Base-by-base conservation (phyloP, 2,329 filamentous ascomycete genomes). In the Nannizziopsis arthrosporioides region DNA sequence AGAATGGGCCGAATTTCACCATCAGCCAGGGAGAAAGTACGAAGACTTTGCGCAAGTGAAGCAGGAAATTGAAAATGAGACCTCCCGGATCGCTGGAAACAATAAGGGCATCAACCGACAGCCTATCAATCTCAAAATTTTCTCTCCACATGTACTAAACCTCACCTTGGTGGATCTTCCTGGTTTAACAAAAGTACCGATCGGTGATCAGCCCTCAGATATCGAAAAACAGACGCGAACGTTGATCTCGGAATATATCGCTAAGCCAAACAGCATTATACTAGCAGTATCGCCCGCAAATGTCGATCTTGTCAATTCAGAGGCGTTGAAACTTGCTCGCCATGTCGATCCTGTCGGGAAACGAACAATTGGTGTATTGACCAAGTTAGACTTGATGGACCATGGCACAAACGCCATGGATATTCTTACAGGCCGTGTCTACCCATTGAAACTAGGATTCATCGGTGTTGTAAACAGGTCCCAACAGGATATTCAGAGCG, bases 51-150 rank as follows among this genome's bases (percentile, higher is more conserved):
- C 76, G 60, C 85, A 93, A 64, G 90, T 98, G 58, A 92, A 93
- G 69, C 81, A 85, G 61, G 92, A 98, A 70, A 96, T 98, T 59
- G 92, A 96, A 71, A 89, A 86, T 54, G 92, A 98, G 72, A 98
- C 93, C 15, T 81, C 87, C 51, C 81, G 92, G 59, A 94, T 98
- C 72, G 85, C 85, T 51, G 92, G 92, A 59, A 93, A 79, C 71
- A 98, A 98, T 73, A 96, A 96, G 70, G 92, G 92, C 60, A 98
- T 98, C 72, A 95, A 94, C 67, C 77, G 92, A 54, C 86, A 94
- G 64, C 88, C 92, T 51, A 98, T 98, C 67, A 96, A 98, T 69
- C 78, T 98, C 57, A 96, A 96, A 66, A 92, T 98, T 54, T 98
- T 94, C 72, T 96, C 92, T 40, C 89, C 92, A 18, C 84, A 95